Conservation (phyloP, 2,329 filamentous ascomycete genomes). For the Septoria petroselini region DNA sequence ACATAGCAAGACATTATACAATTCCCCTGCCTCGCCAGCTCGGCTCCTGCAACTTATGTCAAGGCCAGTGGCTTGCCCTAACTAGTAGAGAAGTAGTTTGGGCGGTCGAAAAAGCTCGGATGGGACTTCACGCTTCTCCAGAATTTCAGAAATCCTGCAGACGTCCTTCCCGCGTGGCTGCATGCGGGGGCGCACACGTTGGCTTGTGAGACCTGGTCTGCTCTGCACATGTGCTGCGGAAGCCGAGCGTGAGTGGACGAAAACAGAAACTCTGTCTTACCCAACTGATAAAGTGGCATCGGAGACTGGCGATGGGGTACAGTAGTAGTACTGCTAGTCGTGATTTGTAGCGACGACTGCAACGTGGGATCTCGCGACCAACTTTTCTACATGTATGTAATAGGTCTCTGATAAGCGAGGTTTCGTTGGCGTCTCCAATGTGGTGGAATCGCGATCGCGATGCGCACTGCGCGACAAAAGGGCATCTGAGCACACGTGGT, state of each 20-base stretch:
- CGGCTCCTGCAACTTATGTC: too few relatives aligned
- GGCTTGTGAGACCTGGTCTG: background rate
- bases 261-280: background rate
- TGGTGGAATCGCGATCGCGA: background rate
- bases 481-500: too few relatives aligned
- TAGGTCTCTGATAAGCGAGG: background rate
- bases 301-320: background rate
- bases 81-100: too few relatives aligned
- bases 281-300: background rate
- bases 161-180: slow-evolving; percentile 4
- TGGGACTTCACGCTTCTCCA: too few relatives aligned
- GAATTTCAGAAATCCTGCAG: background rate
- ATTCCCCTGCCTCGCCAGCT: too few relatives aligned
- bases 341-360: background rate
- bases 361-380: background rate
- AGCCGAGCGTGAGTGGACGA: slow-evolving; percentile 2
- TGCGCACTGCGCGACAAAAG: background rate
- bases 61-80: too few relatives aligned
- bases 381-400: too few relatives aligned
- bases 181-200: background rate
- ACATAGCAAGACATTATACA: too few relatives aligned
- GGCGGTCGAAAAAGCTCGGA: too few relatives aligned
- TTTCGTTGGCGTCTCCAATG: background rate
- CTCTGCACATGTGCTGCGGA: background rate
- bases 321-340: background rate